Percentiles rank a stretch among this genome's conserved stretches.
These are phyloP conservation scores for Pseudocercospora vitis DNA, from an alignment of 2,329 filamentous ascomycete genomes.

Conservation along the genomic window DNA sequence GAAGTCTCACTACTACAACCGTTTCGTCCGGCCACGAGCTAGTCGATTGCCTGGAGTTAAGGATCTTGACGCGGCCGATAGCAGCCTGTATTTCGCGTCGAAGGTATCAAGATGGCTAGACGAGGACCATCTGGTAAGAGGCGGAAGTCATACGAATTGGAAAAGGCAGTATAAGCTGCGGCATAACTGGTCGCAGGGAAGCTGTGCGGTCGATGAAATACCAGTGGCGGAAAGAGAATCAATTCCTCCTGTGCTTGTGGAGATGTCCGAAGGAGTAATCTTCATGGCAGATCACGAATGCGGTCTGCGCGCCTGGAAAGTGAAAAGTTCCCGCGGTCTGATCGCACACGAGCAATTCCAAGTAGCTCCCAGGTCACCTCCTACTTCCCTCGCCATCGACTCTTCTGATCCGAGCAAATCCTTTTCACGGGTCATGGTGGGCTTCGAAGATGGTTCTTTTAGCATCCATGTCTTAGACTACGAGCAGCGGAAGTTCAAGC, in stretches of 20 bases:
- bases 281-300: conserved; percentile 69
- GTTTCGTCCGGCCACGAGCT: conserved; percentile 80
- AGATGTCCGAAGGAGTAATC: conserved; percentile 73
- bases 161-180: conserved; percentile 83
- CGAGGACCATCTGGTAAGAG: conserved; percentile 57
- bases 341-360: conserved; percentile 52
- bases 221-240: conserved; percentile 56
- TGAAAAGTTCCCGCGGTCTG: conserved; percentile 59
- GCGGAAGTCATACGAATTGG: conserved; percentile 66
- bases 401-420: conserved; percentile 39
- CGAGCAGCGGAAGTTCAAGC: conserved; percentile 45
- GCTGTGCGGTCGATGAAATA: conserved; percentile 77
- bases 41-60: conserved; percentile 70
- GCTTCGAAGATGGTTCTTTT: conserved; percentile 71
- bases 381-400: conserved; percentile 67
- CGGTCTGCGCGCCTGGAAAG: conserved; percentile 77
- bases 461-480: conserved; percentile 65
- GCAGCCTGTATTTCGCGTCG: conserved; percentile 53
- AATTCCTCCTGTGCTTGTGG: conserved; percentile 67
- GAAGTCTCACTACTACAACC: conserved; percentile 83
- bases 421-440: conserved; percentile 56
- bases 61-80: conserved; percentile 38
- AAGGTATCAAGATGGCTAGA: conserved; percentile 62
- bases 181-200: conserved; percentile 87
- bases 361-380: conserved; percentile 34